Base-by-base conservation (phyloP, 352 stramenopile species). In the Phytophthora lateralis region DNA sequence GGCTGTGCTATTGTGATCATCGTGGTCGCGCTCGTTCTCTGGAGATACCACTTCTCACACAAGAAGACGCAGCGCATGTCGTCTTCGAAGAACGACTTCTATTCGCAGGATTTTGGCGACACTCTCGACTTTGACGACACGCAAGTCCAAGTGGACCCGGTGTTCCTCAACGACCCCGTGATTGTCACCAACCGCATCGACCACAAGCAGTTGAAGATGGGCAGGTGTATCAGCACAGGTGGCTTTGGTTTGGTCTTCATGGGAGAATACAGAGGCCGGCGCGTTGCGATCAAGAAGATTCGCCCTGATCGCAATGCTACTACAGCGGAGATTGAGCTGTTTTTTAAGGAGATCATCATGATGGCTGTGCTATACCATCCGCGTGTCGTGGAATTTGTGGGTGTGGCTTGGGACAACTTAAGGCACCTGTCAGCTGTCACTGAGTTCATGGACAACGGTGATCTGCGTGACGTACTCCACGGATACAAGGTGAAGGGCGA, bases 361-460 rank as follows among this genome's bases (percentile, higher is more conserved):
- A 78, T 82, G 44, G 69, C 75, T 27, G 56, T 68, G 30, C 55
- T 88, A 7, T 59, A 69, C 14, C 78, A 87, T 29, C 63, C 70
- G 1, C 71, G 75, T 0, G 71, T 87, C 30, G 75, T 87, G 21
- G 49, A 72, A 32, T 87, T 84, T 30, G 44, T 87, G 35, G 77
- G 74, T 14, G 70, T 79, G 0, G 64, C 75, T 14, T 87, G 78
- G 78, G 69, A 76, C 17, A 71, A 71, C 18, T 51, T 78, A 30
- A 58, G 51, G 14, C 60, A 87, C 47, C 27, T 88, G 0, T 80
- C 70, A 47, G 67, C 61, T 14, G 60, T 88, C n/a, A 84, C 68
- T 9, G 79, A 89, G 55, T 78, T 78, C 32, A 86, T 89, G 79
- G 76, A 86, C 17, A 63, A 67, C 17, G 79, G 79, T 2, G 78